These are phyloP conservation scores for Trichophyton schoenleinii DNA, from an alignment of 2,329 filamentous ascomycete genomes.

Conservation along the genomic window DNA sequence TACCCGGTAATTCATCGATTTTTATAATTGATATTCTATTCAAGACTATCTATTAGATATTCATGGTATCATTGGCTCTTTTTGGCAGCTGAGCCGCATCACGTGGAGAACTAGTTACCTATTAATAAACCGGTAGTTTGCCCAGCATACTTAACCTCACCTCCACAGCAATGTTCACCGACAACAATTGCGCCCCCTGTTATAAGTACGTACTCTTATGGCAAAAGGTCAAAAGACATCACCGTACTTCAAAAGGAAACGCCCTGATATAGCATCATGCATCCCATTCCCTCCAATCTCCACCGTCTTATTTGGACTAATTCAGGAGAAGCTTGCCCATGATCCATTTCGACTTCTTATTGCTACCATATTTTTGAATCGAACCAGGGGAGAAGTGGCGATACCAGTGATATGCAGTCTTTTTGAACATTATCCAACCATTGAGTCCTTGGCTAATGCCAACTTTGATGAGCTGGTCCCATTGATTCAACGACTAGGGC, in stretches of 20 bases:
- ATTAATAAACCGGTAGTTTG: too few species aligned
- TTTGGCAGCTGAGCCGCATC: too few species aligned
- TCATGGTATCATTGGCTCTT: background rate
- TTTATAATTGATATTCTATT: background rate
- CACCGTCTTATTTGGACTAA: constrained; percentile 56
- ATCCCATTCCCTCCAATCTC: constrained; percentile 55
- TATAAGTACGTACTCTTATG: background rate
- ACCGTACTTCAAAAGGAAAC: constrained; percentile 31
- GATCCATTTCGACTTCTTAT: constrained; percentile 71
- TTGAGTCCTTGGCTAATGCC: constrained; percentile 48
- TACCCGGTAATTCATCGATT: background rate
- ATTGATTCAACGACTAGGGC: constrained; percentile 58
- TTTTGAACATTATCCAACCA: constrained; percentile 55
- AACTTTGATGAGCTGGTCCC: constrained; percentile 43
- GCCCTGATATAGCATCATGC: constrained; percentile 29
- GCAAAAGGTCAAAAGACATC: constrained; percentile 18
- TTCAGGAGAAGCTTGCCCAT: constrained; percentile 65
- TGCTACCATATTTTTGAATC: constrained; percentile 73
- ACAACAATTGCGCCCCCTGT: background rate
- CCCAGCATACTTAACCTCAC: too few species aligned
- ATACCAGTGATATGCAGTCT: constrained; percentile 63
- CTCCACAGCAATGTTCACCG: background rate
- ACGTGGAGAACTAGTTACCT: too few species aligned
- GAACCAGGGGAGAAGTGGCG: constrained; percentile 60
- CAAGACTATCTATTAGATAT: background rate